A percentile compares a stretch with the other conserved stretches of the same genome.
Conservation (phyloP, 208 protist genomes). For the Trypanosomatidae sp. region DNA sequence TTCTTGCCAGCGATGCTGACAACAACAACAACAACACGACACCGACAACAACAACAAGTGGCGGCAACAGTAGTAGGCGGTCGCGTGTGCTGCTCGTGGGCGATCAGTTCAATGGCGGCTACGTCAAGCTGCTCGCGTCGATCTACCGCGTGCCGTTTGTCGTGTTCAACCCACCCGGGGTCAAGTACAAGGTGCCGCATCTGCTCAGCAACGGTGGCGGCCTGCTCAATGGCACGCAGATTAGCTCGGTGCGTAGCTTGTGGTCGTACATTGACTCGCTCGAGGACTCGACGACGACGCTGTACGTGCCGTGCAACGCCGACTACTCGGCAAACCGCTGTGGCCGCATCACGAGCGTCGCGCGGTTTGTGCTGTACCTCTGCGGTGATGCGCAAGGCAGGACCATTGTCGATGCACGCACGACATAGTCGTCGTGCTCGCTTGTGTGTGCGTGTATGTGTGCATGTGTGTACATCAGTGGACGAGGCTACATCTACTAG, state of each 20-base stretch:
- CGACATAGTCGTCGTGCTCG: not conserved
- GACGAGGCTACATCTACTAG: too few relatives aligned
- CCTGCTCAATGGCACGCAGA: conserved; percentile 25
- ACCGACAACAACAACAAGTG: not conserved
- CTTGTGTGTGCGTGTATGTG: too few relatives aligned
- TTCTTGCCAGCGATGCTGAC: conserved; percentile 22
- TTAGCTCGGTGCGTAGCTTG: conserved; percentile 30
- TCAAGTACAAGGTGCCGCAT: conserved; percentile 32
- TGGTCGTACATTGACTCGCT: conserved; percentile 72
- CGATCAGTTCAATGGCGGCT: conserved; percentile 85
- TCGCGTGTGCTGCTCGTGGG: conserved; percentile 75
- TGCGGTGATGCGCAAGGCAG: conserved; percentile 58
- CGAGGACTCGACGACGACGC: conserved; percentile 41
- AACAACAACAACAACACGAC: too few relatives aligned
- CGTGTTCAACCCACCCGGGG: conserved; percentile 72
- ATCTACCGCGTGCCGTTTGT: conserved; percentile 39
- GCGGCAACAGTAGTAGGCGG: conserved; percentile 5
- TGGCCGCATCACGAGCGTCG: conserved; percentile 46
- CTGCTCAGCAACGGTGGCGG: conserved; percentile 1
- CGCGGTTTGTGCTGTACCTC: conserved; percentile 20
- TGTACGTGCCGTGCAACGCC: conserved; percentile 35
- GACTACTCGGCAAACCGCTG: conserved; percentile 37
- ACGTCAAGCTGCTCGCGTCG: conserved; percentile 54
- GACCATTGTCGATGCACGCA: conserved; percentile 6
- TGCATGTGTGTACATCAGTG: too few relatives aligned